These are phyloP conservation scores for Caloboletus firmus DNA, from an alignment of 1,284 basidiomycete species.

Conservation along the genomic window DNA sequence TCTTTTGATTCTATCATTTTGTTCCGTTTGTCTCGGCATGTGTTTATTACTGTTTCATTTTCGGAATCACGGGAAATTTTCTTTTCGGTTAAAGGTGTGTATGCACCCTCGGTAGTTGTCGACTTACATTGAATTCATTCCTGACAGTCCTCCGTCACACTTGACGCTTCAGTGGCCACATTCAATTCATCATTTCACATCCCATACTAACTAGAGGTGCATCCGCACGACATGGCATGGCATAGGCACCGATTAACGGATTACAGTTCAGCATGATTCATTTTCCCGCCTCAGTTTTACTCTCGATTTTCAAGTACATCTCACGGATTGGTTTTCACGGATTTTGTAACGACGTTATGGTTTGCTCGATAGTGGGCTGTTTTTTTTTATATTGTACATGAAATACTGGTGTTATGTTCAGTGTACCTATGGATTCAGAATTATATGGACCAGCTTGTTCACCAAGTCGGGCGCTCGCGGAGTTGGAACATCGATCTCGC, in stretches of 20 bases:
- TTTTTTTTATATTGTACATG: background rate
- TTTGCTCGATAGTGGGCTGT: background rate
- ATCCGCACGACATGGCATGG: slow-evolving; percentile 19
- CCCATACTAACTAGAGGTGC: slow-evolving; percentile 13
- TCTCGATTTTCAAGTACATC: background rate
- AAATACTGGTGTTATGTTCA: background rate
- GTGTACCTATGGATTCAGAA: background rate
- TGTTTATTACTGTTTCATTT: background rate
- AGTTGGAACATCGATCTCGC: slow-evolving; percentile 4
- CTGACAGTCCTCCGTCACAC: background rate
- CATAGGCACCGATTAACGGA: slow-evolving; percentile 1
- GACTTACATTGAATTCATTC: background rate
- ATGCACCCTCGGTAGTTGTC: background rate
- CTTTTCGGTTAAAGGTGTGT: background rate
- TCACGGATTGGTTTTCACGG: background rate
- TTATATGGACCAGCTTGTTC: background rate
- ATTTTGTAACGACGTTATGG: no score
- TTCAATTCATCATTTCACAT: slow-evolving; percentile 5
- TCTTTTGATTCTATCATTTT: background rate
- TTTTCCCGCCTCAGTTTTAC: background rate
- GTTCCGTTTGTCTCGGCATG: background rate
- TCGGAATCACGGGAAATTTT: background rate
- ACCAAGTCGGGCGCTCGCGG: slow-evolving; percentile 9
- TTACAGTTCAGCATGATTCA: slow-evolving; percentile 6
- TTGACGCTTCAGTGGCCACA: background rate